A percentile compares a stretch with the other conserved stretches of the same genome.
phyloP scores from a whole-genome alignment of 1,284 basidiomycete genomes.

The Moniliella sp. region DNA sequence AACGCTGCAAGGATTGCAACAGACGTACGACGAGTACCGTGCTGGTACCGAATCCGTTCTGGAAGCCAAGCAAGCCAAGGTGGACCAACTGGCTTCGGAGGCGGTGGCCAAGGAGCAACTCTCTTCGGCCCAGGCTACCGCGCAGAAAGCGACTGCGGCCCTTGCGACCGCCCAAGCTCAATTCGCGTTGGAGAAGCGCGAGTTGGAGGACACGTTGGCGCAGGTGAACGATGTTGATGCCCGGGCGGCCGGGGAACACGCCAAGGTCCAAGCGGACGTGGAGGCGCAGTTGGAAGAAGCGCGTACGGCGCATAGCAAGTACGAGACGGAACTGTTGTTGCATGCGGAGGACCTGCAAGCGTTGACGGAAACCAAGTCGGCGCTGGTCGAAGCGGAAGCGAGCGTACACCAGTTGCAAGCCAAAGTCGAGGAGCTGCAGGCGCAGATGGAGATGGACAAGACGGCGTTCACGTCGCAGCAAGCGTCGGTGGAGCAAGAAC shows the following conservation, averaged over 20 bases:
- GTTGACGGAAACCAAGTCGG: conserved; percentile 3
- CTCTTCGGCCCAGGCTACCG: no score
- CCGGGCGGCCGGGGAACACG: conserved; percentile 41
- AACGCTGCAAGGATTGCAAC: conserved; percentile 49
- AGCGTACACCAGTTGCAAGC: conserved; percentile 44
- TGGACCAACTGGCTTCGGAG: no score
- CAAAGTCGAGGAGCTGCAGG: conserved; percentile 51
- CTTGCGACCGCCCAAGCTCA: conserved; percentile 43
- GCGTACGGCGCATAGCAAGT: conserved; percentile 60
- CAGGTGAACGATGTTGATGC: conserved; percentile 21
- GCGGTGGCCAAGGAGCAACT: no score
- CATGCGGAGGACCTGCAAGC: conserved; percentile 52
- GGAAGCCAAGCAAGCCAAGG: no score
- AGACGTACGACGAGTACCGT: conserved; percentile 53
- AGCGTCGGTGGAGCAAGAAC: conserved; percentile 53
- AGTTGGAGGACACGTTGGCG: conserved; percentile 25
- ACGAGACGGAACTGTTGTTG: conserved; percentile 54
- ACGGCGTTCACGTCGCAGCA: conserved; percentile 59
- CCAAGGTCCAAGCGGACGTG: conserved; percentile 29
- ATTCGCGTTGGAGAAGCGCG: conserved; percentile 45
- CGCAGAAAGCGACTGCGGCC: no score
- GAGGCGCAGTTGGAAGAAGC: conserved; percentile 45
- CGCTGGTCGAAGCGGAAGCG: conserved; percentile 48
- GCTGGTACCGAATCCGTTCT: conserved; percentile 6
- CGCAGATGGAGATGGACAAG: conserved; percentile 50